A percentile compares a stretch with the other conserved stretches of the same genome.
phyloP scores from a whole-genome alignment of 2,329 filamentous ascomycete species.

The Orbilia oligospora region DNA sequence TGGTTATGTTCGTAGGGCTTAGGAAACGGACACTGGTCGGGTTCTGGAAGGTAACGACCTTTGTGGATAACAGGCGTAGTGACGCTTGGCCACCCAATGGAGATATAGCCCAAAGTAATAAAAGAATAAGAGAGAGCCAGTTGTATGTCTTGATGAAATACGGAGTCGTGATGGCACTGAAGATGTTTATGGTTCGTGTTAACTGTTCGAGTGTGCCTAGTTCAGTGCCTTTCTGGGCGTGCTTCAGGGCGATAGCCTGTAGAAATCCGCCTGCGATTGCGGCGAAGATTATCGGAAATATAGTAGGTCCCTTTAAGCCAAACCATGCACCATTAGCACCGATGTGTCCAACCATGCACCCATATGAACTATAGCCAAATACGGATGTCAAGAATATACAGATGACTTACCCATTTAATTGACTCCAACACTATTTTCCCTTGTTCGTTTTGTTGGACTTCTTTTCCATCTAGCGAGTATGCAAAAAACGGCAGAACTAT shows the following conservation, averaged over 20 bases:
- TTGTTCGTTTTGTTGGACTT: background rate
- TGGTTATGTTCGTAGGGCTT: constrained; percentile 7
- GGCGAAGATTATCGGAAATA: constrained; percentile 21
- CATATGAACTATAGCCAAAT: background rate
- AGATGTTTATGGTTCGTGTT: constrained; percentile 6
- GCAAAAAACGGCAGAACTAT: background rate
- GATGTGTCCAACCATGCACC: background rate
- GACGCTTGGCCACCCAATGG: constrained; percentile 19
- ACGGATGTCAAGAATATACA: background rate
- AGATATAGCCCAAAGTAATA: constrained; percentile 3
- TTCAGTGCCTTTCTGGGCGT: background rate
- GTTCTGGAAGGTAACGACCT: background rate
- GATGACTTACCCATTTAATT: constrained; percentile 13
- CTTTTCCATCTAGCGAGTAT: background rate
- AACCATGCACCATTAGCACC: background rate
- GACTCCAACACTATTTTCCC: background rate
- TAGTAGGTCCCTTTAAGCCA: constrained; percentile 1
- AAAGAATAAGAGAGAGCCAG: background rate
- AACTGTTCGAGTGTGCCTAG: constrained; percentile 14
- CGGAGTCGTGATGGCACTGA: constrained; percentile 2
- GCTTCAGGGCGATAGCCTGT: background rate
- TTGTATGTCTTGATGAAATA: constrained; percentile 14
- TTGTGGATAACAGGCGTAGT: constrained; percentile 17
- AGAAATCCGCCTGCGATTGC: background rate
- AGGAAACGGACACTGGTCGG: background rate